Base-by-base conservation (phyloP, 2,329 filamentous ascomycete genomes). In the Apiospora koreana region DNA sequence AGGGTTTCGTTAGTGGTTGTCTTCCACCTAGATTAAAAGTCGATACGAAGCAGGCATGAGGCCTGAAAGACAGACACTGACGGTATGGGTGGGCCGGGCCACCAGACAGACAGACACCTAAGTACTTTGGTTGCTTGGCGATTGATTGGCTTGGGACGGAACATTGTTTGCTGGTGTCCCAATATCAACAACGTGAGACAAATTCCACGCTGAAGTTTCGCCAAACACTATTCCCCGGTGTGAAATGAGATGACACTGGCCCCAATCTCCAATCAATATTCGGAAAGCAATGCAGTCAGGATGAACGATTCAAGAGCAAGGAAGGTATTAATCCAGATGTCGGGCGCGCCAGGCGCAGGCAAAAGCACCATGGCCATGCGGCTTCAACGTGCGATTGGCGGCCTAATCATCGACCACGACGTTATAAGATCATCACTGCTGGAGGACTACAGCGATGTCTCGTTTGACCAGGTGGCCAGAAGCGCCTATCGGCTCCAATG, bases 321-420 rank as follows among this genome's bases (percentile, higher is more conserved):
- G 69, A 74, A 73, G 35, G 54, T 76, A 10, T 65, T 78, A 50
- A 75, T 78, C 65, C 80, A 82, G 62, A 82, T 83, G 79, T 81
- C 81, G 2, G 80, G 81, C 6, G 79, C 80, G 7, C 81, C 81
- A 2, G 81, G 81, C 10, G 79, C 80, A 10, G 81, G 81, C 0
- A 83, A 83, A 70, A 82, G 79, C 73, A 82, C 80, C 1, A 68
- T 79, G 18, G 79, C 80, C 2, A 74, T 68, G 14, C 73, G 78
- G 0, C 75, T 83, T 0, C 69, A 72, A 8, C 71, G 70, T 16
- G 73, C 74, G 0, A 74, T 81, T 54, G 69, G 75, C 45, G 80
- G 68, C 4, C 69, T 81, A 1, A 75, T 81, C 43, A 77, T 83
- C 69, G 75, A 82, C 69, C 81, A 82, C 69, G 82, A 83, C 68